Base-by-base conservation (phyloP, 176 grass and related monocot species). In the Elymus sibiricus region DNA sequence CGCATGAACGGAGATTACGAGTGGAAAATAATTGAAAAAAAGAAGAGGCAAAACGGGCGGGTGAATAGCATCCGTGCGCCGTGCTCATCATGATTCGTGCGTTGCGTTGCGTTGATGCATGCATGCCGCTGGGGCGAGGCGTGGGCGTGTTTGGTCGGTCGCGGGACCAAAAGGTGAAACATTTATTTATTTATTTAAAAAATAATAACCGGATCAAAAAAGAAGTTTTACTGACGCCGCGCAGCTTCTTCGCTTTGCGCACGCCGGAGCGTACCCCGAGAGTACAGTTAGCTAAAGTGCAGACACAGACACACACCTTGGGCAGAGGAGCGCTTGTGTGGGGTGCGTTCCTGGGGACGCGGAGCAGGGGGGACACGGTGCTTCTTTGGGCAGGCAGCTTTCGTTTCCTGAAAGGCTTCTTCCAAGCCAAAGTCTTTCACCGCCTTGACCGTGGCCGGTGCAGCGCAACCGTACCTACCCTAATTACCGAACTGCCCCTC, bases 381-480 rank as follows among this genome's bases (percentile, higher is more conserved):
- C 78, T 69, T 68, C 38, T 72, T 72, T 74, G 55, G 39, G 19
- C 53, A 58, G 32, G 27, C 83, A 82, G 88, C 79, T 82, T 86
- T 86, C 68, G 5, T 64, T 83, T 72, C 38, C 4, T 59, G 66
- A n/a, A n/a, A n/a, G 26, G 60, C 5, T 63, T 78, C 47, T 26
- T 74, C 43, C 40, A 44, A 76, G 66, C 43, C 40, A 44, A 76
- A 74, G 85, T 65, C 74, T 60, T 80, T 79, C 80, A 42, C 85
- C 26, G 64, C 80, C 80, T 76, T 87, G 70, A 80, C 85, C 76
- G n/a, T 87, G 89, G 89, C 44, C 84, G 80, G 89, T 59, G 89
- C 84, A 78, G 73, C 3, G 8, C 38, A 39, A 5, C n/a, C 38
- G 32, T 34, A 34, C 32, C 0, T 4, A 34, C 8, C 7, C 0